Base-by-base conservation (phyloP, 179 eudicot species). In the Beta corolliflora region DNA sequence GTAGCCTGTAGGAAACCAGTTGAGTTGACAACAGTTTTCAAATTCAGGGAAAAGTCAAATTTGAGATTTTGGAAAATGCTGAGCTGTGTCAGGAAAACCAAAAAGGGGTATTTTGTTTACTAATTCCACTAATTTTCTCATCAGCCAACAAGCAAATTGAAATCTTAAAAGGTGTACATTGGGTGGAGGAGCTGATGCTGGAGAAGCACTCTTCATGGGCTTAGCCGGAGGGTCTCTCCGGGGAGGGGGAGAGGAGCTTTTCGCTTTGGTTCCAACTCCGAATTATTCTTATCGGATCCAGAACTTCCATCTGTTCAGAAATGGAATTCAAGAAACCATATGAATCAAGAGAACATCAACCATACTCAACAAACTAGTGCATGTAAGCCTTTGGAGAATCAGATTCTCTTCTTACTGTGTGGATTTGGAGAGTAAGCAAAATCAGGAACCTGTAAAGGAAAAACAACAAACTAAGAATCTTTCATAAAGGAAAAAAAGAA, bases 341-440 rank as follows among this genome's bases (percentile, higher is more conserved):
- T 53, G 18, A 76, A 63, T 7, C 73, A 16, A 81, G 21, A 55
- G 56, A 67, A 44, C 29, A 71, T 5, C 46, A 80, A 18, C 21
- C 21, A 72, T 19, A 78, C 61, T 60, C 58, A 63, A 9, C 19
- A 45, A 52, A 69, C 15, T 44, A 52, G 18, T 10, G n/a, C 1
- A 68, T 13, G n/a, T 2, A 64, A 80, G 60, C 31, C 63, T 45
- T 46, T 64, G 53, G 72, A 75, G 75, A 82, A 83, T 84, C 81
- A 46, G 79, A 50, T 84, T 86, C 76, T 25, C 79, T 81, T 75
- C 88, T 90, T 87, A 94, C 99, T 91, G 83, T 88, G 94, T 75
- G 96, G 94, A 85, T 89, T 93, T 15, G 97, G 98, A 61, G 99
- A 96, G 87, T 89, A 91, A 9, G 84, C 93, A 31, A 93, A 96